phyloP scores from a whole-genome alignment of 441 rosid genomes.

The Adansonia gregorii region DNA sequence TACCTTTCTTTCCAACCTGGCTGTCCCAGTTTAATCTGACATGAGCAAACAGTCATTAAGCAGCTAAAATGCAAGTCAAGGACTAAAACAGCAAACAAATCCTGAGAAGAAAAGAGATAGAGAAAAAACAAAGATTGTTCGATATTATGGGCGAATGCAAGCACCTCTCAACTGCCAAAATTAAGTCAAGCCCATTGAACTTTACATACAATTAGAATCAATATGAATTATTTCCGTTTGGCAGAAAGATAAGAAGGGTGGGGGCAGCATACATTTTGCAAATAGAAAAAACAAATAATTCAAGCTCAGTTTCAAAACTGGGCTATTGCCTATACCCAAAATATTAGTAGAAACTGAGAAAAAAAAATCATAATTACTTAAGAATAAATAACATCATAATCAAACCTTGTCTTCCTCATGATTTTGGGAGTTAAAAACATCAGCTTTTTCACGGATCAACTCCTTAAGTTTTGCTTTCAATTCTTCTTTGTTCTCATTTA shows the following conservation, averaged over 20 bases:
- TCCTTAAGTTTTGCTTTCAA: slow-evolving; percentile 83
- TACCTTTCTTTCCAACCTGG: slow-evolving; percentile 97
- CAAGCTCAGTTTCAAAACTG: neutral
- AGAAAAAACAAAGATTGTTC: neutral
- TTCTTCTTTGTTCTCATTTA: slow-evolving; percentile 71
- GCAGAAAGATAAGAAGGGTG: neutral
- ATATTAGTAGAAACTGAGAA: neutral
- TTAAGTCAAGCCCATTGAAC: neutral
- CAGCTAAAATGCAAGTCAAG: neutral
- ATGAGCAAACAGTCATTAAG: neutral
- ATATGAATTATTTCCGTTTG: neutral
- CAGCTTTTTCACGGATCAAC: slow-evolving; percentile 71
- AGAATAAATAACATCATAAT: neutral
- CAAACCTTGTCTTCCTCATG: slow-evolving; percentile 82
- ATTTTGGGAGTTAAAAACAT: slow-evolving; percentile 66
- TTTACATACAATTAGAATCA: neutral
- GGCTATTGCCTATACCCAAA: neutral
- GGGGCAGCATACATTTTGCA: neutral
- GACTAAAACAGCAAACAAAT: neutral
- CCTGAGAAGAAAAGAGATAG: neutral
- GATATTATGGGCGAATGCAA: neutral
- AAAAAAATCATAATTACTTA: slow-evolving; percentile 8
- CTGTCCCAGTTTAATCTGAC: slow-evolving; percentile 78
- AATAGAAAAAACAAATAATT: neutral
- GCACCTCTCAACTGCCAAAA: slow-evolving; percentile 7